Evolutionary conservation across 2,329 filamentous ascomycete genomes (phyloP).

Genomic region (Aureobasidium namibiae): DNA sequence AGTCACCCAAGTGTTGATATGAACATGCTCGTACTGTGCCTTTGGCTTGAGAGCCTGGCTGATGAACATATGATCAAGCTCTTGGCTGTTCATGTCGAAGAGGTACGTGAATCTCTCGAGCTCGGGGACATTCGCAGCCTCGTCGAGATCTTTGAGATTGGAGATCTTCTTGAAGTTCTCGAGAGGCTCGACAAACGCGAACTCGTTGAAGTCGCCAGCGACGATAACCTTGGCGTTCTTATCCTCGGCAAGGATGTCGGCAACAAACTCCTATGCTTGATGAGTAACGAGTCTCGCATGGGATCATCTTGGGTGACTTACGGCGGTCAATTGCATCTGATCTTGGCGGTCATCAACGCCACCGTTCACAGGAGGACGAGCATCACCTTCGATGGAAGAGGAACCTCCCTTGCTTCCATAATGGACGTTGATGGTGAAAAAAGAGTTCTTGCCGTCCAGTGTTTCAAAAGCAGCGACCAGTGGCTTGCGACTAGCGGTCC

Average conservation of each 20-base stretch:
- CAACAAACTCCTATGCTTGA: constrained; percentile 42
- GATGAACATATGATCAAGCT: constrained; percentile 63
- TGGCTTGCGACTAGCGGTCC: constrained; percentile 56
- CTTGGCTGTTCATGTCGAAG: constrained; percentile 61
- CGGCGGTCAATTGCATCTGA: constrained; percentile 53
- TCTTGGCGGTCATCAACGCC: constrained; percentile 48
- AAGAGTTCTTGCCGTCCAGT: constrained; percentile 44
- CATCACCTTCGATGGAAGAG: constrained; percentile 56
- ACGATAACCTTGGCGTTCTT: constrained; percentile 49
- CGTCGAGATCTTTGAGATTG: constrained; percentile 54
- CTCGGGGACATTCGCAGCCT: constrained; percentile 42
- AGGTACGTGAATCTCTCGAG: constrained; percentile 63
- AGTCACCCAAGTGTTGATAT: constrained; percentile 61
- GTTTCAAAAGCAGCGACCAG: constrained; percentile 58
- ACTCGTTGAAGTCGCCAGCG: constrained; percentile 68
- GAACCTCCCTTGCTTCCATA: constrained; percentile 59
- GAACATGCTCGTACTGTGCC: constrained; percentile 55
- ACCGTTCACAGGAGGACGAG: constrained; percentile 57
- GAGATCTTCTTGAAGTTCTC: constrained; percentile 46
- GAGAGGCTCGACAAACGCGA: constrained; percentile 54
- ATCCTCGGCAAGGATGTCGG: constrained; percentile 50
- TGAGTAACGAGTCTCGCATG: background rate
- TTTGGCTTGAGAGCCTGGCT: constrained; percentile 42
- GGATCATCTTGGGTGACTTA: constrained; percentile 27
- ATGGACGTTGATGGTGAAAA: constrained; percentile 68